Percentiles rank a stretch among this genome's conserved stretches.
These are phyloP conservation scores for Anacardium occidentale DNA, from an alignment of 345 rosid species.

Conservation along the genomic window DNA sequence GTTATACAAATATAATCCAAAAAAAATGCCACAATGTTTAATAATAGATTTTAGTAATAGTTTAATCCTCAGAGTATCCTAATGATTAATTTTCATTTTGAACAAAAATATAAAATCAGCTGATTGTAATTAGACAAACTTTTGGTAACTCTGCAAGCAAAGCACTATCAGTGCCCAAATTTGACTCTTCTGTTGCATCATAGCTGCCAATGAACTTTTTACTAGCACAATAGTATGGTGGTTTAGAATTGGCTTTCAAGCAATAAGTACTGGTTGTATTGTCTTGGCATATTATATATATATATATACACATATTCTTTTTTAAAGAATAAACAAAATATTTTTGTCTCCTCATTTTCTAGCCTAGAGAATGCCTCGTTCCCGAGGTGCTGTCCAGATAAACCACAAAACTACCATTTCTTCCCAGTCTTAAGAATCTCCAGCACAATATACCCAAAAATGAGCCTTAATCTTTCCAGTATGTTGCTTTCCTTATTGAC, in stretches of 20 bases:
- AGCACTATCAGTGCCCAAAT: background rate
- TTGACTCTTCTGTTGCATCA: background rate
- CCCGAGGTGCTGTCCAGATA: background rate
- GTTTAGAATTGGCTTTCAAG: too few species aligned
- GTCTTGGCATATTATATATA: too few species aligned
- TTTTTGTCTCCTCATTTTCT: too few species aligned
- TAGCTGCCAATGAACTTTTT: too few species aligned
- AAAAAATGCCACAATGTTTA: background rate
- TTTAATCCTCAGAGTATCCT: background rate
- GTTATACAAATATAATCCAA: conserved; percentile 1
- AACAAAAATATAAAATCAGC: background rate
- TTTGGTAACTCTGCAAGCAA: conserved; percentile 1
- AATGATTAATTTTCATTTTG: background rate
- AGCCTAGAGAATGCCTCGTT: background rate
- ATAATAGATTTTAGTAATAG: background rate
- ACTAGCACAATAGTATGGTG: too few species aligned
- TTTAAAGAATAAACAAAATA: too few species aligned
- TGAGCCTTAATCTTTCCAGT: background rate
- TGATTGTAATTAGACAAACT: background rate
- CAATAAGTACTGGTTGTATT: too few species aligned
- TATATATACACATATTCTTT: too few species aligned
- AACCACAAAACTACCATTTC: background rate
- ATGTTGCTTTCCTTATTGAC: background rate
- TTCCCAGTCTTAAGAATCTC: background rate
- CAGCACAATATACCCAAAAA: background rate